A percentile compares a stretch with the other conserved stretches of the same genome.
Conservation (phyloP, 345 rosid genomes). For the Eucalyptus brandiana region DNA sequence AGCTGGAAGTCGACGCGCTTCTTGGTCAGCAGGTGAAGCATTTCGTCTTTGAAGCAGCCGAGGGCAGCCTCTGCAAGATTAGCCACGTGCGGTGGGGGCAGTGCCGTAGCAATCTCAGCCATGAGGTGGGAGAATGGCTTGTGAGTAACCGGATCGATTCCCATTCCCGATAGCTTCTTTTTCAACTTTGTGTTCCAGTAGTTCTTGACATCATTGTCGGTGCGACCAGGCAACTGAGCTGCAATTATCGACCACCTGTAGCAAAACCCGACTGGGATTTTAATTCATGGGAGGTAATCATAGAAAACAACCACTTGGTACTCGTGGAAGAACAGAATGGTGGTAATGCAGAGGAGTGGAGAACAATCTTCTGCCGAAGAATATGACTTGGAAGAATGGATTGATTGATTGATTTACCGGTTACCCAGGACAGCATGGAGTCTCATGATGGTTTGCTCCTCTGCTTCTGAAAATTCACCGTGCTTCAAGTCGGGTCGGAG, state of each 20-base stretch:
- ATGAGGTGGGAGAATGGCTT: conserved; percentile 97
- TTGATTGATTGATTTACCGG: conserved; percentile 17
- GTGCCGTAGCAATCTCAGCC: conserved; percentile 94
- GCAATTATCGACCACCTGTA: conserved; percentile 90
- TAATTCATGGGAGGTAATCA: neutral
- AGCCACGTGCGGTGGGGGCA: conserved; percentile 91
- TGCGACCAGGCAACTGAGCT: conserved; percentile 89
- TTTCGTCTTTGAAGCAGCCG: conserved; percentile 96
- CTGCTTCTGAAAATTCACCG: conserved; percentile 63
- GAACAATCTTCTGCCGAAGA: neutral
- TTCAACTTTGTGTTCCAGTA: conserved; percentile 96
- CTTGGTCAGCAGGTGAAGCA: conserved; percentile 97
- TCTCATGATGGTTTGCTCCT: conserved; percentile 85
- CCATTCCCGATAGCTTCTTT: conserved; percentile 95
- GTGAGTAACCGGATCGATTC: conserved; percentile 95
- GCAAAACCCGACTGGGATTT: neutral
- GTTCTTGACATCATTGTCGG: conserved; percentile 90
- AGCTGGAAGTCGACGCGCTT: conserved; percentile 75
- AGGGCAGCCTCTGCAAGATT: conserved; percentile 95
- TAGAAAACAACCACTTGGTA: neutral
- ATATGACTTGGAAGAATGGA: neutral
- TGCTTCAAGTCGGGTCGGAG: conserved; percentile 89
- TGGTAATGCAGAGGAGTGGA: neutral
- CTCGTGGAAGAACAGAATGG: neutral
- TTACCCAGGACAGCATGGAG: conserved; percentile 93